Evolutionary conservation across 129 eudicot species (phyloP).

Genomic region (Pulicaria dysenterica): DNA sequence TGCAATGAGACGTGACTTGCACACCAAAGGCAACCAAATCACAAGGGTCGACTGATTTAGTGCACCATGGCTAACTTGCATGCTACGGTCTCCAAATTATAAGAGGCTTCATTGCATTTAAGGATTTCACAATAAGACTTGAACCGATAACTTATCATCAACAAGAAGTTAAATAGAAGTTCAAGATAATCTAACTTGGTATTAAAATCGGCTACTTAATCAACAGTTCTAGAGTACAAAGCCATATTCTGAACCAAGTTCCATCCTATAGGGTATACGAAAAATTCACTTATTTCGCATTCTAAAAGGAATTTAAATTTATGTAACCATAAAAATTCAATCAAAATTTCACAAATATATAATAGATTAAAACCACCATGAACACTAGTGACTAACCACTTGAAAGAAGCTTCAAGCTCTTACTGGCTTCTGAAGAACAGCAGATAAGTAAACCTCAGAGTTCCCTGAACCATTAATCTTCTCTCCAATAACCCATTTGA

Average conservation of each 20-base stretch:
- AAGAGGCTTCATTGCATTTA: background rate
- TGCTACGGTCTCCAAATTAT: background rate
- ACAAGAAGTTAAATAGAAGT: conserved; percentile 20
- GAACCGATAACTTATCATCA: background rate
- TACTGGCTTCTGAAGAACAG: conserved; percentile 90
- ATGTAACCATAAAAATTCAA: conserved; percentile 36
- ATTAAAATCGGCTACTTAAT: conserved; percentile 16
- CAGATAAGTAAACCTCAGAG: conserved; percentile 88
- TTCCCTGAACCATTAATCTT: conserved; percentile 77
- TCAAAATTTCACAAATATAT: conserved; percentile 37
- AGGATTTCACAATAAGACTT: background rate
- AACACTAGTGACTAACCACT: conserved; percentile 29
- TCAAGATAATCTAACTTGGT: conserved; percentile 24
- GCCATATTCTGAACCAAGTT: conserved; percentile 23
- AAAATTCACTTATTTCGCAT: conserved; percentile 42
- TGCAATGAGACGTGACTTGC: background rate
- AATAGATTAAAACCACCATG: conserved; percentile 36
- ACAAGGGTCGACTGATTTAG: background rate
- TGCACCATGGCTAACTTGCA: conserved; percentile 8
- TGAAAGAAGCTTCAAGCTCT: conserved; percentile 51
- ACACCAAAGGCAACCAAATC: background rate
- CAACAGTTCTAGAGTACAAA: conserved; percentile 27
- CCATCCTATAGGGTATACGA: conserved; percentile 34
- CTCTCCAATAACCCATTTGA: conserved; percentile 97
- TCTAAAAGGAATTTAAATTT: conserved; percentile 41